Evolutionary conservation across 305 asterid species (phyloP).

Genomic region (Rubia peregrina): DNA sequence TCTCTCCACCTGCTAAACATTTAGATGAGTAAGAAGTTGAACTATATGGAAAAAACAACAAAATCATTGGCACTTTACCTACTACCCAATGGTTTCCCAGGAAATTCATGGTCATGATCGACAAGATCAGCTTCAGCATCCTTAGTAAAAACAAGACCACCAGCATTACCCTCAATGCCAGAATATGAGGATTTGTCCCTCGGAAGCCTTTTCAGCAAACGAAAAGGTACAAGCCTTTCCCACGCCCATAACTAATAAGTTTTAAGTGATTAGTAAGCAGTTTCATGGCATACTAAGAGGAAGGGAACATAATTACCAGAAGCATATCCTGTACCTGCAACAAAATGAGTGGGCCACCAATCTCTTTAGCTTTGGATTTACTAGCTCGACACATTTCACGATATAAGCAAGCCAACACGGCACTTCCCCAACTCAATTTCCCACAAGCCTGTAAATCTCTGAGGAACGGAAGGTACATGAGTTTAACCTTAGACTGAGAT

Average conservation of each 20-base stretch:
- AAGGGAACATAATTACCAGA: not conserved
- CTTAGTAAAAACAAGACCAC: slow-evolving; percentile 9
- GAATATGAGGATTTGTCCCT: slow-evolving; percentile 36
- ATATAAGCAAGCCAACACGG: slow-evolving; percentile 58
- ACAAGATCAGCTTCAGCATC: slow-evolving; percentile 1
- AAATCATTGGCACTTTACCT: not conserved
- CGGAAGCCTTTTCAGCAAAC: slow-evolving; percentile 54
- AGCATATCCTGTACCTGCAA: slow-evolving; percentile 39
- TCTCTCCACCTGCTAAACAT: slow-evolving; percentile 48
- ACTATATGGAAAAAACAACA: not conserved
- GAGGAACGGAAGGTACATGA: slow-evolving; percentile 62
- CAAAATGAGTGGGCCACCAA: slow-evolving; percentile 67
- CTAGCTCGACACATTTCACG: slow-evolving; percentile 64
- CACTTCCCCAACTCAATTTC: slow-evolving; percentile 62
- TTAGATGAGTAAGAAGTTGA: slow-evolving; percentile 6
- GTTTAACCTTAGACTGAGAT: slow-evolving; percentile 61
- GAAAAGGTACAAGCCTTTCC: slow-evolving; percentile 58
- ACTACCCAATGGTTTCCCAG: slow-evolving; percentile 14
- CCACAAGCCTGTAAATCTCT: slow-evolving; percentile 62
- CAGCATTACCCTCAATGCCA: slow-evolving; percentile 22
- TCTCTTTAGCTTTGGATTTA: slow-evolving; percentile 58
- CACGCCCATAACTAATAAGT: slow-evolving; percentile 52
- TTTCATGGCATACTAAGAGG: not conserved
- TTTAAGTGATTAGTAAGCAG: not conserved
- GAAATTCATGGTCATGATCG: slow-evolving; percentile 2